These are phyloP conservation scores for Exsudoporus frostii DNA, from an alignment of 768 basidiomycete genomes.

Conservation along the genomic window DNA sequence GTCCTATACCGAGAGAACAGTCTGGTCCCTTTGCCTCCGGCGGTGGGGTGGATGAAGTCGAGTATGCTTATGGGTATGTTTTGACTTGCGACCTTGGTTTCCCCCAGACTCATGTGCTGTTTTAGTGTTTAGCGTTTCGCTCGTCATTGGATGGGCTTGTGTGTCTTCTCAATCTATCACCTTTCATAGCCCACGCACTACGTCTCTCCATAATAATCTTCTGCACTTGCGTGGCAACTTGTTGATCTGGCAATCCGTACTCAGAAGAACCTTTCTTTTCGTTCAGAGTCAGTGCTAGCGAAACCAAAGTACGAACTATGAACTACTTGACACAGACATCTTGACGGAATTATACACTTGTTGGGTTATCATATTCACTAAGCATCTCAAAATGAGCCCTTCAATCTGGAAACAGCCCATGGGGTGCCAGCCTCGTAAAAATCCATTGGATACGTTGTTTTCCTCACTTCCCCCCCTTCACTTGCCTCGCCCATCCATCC, in stretches of 20 bases:
- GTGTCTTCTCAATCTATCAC: neutral
- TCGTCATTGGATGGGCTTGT: neutral
- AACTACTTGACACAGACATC: neutral
- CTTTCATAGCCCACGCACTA: neutral
- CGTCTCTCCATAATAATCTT: neutral
- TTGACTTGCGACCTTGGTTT: neutral
- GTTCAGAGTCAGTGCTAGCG: neutral
- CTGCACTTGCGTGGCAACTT: neutral
- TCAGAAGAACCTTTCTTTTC: neutral
- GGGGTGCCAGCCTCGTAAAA: conserved; percentile 84
- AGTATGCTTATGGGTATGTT: conserved; percentile 81
- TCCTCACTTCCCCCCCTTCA: conserved; percentile 17
- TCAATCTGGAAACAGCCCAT: conserved; percentile 68
- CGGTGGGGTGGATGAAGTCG: conserved; percentile 86
- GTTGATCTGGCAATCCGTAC: neutral
- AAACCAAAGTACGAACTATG: neutral
- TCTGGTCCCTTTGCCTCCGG: conserved; percentile 73
- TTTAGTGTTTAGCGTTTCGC: conserved; percentile 21
- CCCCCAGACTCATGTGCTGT: conserved; percentile 7
- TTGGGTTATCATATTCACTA: neutral
- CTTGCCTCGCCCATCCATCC: conserved; percentile 59
- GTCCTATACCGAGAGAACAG: conserved; percentile 73
- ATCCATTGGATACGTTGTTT: conserved; percentile 84
- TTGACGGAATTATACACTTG: neutral
- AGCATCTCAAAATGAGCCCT: conserved; percentile 41